These are phyloP conservation scores for Arthrobotrys iridis DNA, from an alignment of 2,329 filamentous ascomycete genomes.

Conservation along the genomic window DNA sequence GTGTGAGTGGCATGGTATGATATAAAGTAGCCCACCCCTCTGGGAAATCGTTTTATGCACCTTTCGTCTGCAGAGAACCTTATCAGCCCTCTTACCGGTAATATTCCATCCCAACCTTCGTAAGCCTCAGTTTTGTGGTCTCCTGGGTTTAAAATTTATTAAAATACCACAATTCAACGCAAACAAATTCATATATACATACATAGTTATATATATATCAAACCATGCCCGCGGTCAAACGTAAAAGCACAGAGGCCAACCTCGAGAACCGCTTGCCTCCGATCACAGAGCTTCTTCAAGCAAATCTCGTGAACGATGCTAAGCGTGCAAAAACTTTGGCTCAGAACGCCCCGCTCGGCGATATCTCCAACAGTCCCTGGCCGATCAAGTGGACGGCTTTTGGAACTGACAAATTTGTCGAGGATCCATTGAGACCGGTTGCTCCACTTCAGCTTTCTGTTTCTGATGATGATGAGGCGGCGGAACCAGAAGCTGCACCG, in stretches of 20 bases:
- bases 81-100: not conserved
- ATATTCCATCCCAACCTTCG: not conserved
- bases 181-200: too few species aligned
- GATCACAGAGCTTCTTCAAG: not conserved
- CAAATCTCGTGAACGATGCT: not conserved
- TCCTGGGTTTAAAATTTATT: not conserved
- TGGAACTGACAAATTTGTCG: slow-evolving; percentile 24
- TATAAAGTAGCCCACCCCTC: not conserved
- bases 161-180: slow-evolving; percentile 39
- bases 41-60: not conserved
- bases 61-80: slow-evolving; percentile 1
- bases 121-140: too few species aligned
- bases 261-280: slow-evolving; percentile 14
- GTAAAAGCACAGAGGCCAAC: slow-evolving; percentile 16
- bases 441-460: slow-evolving; percentile 1
- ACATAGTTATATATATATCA: too few species aligned
- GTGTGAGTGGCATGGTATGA: not conserved
- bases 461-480: not conserved
- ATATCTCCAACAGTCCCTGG: slow-evolving; percentile 42
- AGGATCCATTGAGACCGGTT: slow-evolving; percentile 14
- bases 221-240: slow-evolving; percentile 27
- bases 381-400: slow-evolving; percentile 46
- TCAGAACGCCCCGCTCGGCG: slow-evolving; percentile 20
- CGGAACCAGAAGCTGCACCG: not conserved
- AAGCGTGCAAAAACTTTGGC: slow-evolving; percentile 21